A percentile compares a stretch with the other conserved stretches of the same genome.
phyloP scores from a whole-genome alignment of 2,329 filamentous ascomycete genomes.

The Fusarium pseudograminearum region DNA sequence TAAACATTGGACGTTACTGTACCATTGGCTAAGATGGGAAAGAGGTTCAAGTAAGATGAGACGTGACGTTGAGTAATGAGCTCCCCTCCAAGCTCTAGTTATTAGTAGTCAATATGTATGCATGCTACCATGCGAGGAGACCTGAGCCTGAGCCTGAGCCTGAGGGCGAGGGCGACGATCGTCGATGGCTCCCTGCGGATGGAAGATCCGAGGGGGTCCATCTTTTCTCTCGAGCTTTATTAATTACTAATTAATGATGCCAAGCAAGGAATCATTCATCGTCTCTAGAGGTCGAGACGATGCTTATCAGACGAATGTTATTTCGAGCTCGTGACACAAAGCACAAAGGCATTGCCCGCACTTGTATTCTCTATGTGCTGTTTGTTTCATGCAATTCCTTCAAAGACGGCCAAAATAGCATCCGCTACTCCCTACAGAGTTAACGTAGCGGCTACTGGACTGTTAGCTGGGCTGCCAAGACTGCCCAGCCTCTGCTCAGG shows the following conservation, averaged over 20 bases:
- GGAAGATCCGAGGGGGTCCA: slow-evolving; percentile 39
- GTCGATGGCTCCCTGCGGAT: slow-evolving; percentile 39
- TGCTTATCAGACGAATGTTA: slow-evolving; percentile 24
- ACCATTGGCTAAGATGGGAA: neutral
- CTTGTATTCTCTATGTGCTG: slow-evolving; percentile 1
- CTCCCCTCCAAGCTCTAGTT: neutral
- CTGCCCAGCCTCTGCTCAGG: slow-evolving; percentile 19
- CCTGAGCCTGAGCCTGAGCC: slow-evolving; percentile 29
- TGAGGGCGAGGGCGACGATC: slow-evolving; percentile 39
- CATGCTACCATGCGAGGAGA: slow-evolving; percentile 17
- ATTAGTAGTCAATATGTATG: neutral
- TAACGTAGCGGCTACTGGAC: slow-evolving; percentile 27
- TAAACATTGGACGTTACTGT: slow-evolving; percentile 1
- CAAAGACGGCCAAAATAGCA: slow-evolving; percentile 33
- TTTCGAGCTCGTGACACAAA: slow-evolving; percentile 29
- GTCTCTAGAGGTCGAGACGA: neutral
- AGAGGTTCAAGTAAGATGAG: slow-evolving; percentile 22
- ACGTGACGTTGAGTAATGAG: slow-evolving; percentile 26
- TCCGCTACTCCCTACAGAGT: slow-evolving; percentile 32
- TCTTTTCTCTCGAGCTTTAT: slow-evolving; percentile 1
- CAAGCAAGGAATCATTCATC: neutral
- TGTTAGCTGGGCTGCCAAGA: slow-evolving; percentile 25
- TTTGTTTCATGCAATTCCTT: slow-evolving; percentile 32
- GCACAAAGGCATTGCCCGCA: slow-evolving; percentile 3
- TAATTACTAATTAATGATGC: slow-evolving; percentile 7